Base-by-base conservation (phyloP, 2,329 filamentous ascomycete genomes). In the Proliferodiscus dingleyae region DNA sequence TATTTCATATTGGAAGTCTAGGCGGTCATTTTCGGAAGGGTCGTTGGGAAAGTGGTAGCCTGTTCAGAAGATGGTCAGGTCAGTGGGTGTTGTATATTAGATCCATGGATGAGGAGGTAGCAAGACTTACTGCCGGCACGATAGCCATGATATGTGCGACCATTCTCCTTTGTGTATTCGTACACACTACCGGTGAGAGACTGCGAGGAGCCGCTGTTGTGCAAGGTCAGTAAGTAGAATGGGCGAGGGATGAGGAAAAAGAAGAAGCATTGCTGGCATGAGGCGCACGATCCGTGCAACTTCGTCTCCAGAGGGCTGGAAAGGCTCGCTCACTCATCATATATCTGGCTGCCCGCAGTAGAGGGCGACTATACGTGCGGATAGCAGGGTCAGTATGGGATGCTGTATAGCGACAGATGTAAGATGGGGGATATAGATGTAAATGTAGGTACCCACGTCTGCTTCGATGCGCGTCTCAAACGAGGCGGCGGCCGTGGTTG, bases 1-100 rank as follows among this genome's bases (percentile, higher is more conserved):
- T 52, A 76, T 67, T 40, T 72, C 65, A 53, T 74, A 69, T 53
- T 74, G 72, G 53, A 70, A 59, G 42, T 76, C 71, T 28, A 75
- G 63, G 13, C 73, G 68, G 47, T 74, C 71, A n/a, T 68, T 57
- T 56, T 77, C 73, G 50, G 64, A 62, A 43, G 71, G 64, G 54
- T 75, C 72, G 54, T 75, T 75, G n/a, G 72, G 72, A 47, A 59
- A 61, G 28, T 47, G 48, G 37, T 61, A 62, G 28, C 52, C 58
- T 59, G 33, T n/a, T n/a, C n/a, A n/a, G n/a, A 22, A 23, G 29
- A 10, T n/a, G 13, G 2, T 2, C 10, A 26, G 33, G 45, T 43
- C 5, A 44, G 37, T 9, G 32, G 24, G 30, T 2, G 19, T 32
- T 23, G 13, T 26, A 29, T 8, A 8, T 28, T n/a, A n/a, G n/a